These are phyloP conservation scores for Sordariomycetes sp. DNA, from an alignment of 2,329 filamentous ascomycete genomes.

Conservation along the genomic window DNA sequence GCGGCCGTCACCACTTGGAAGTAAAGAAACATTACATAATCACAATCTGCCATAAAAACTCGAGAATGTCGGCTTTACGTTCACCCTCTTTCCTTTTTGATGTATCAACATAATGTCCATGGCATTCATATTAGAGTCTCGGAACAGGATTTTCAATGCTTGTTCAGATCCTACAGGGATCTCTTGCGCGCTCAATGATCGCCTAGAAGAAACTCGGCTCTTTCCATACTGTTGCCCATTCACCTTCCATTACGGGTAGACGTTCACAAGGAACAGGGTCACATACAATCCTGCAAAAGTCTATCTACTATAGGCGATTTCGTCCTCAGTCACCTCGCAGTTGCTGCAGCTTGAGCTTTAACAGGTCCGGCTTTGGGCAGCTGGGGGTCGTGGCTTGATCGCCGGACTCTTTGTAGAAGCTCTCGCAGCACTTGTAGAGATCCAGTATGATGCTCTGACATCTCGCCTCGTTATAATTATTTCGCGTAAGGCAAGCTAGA, in stretches of 20 bases:
- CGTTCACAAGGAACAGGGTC: slow-evolving; percentile 11
- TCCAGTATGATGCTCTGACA: slow-evolving; percentile 70
- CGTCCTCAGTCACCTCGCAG: neutral
- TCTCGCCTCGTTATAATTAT: slow-evolving; percentile 73
- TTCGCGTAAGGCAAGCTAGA: slow-evolving; percentile 70
- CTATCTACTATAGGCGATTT: neutral
- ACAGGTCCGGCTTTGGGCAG: slow-evolving; percentile 70
- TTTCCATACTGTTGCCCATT: slow-evolving; percentile 56
- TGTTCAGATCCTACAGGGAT: slow-evolving; percentile 74
- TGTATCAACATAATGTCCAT: slow-evolving; percentile 56
- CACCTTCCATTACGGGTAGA: slow-evolving; percentile 28
- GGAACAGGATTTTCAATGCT: slow-evolving; percentile 83
- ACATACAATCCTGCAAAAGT: slow-evolving; percentile 6
- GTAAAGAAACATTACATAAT: neutral
- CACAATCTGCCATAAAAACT: neutral
- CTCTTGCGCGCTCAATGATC: slow-evolving; percentile 96
- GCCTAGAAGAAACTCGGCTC: slow-evolving; percentile 70
- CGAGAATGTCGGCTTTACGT: neutral
- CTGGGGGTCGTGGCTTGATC: slow-evolving; percentile 64
- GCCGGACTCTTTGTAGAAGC: slow-evolving; percentile 71
- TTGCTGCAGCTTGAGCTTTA: slow-evolving; percentile 33
- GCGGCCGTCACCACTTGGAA: neutral
- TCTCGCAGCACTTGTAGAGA: slow-evolving; percentile 85
- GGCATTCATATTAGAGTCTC: slow-evolving; percentile 99
- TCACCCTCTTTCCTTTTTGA: slow-evolving; percentile 26